These are phyloP conservation scores for Malassezia vespertilionis DNA, from an alignment of 1,284 basidiomycete genomes.

Conservation along the genomic window DNA sequence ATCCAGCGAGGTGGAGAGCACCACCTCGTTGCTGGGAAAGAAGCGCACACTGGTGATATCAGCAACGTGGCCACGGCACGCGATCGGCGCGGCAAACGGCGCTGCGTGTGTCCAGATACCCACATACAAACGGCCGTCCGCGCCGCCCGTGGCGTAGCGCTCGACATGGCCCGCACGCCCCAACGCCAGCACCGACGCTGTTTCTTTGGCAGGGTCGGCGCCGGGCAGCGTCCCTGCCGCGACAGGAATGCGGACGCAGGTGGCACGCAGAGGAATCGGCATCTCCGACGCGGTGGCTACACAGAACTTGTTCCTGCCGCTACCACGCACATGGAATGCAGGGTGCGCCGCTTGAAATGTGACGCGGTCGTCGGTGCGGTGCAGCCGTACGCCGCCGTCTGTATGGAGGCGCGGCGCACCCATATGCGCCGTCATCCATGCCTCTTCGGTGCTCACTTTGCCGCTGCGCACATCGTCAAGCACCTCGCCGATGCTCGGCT, in stretches of 20 bases:
- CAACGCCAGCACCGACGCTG: neutral
- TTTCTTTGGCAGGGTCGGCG: neutral
- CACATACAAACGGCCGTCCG: conserved; percentile 1
- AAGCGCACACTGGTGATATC: conserved; percentile 32
- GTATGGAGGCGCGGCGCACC: neutral
- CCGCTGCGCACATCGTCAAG: conserved; percentile 4
- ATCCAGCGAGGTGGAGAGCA: conserved; percentile 59
- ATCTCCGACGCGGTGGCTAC: neutral
- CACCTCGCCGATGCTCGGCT: conserved; percentile 4
- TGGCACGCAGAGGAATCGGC: neutral
- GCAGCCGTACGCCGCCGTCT: neutral
- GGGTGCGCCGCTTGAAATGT: neutral
- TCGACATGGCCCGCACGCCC: neutral
- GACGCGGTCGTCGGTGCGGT: neutral
- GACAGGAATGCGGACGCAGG: neutral
- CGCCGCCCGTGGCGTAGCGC: conserved; percentile 8
- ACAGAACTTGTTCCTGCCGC: neutral
- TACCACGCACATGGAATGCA: neutral
- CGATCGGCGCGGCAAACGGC: neutral
- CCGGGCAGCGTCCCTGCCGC: neutral
- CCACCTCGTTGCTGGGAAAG: conserved; percentile 39
- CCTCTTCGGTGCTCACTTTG: neutral
- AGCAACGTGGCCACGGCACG: conserved; percentile 25
- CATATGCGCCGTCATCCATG: conserved; percentile 6
- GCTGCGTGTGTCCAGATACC: conserved; percentile 2